Evolutionary conservation across 1,284 basidiomycete genomes (phyloP), one percentile per base, ranked within the genome.

Genomic region (Ustilago hordei): DNA sequence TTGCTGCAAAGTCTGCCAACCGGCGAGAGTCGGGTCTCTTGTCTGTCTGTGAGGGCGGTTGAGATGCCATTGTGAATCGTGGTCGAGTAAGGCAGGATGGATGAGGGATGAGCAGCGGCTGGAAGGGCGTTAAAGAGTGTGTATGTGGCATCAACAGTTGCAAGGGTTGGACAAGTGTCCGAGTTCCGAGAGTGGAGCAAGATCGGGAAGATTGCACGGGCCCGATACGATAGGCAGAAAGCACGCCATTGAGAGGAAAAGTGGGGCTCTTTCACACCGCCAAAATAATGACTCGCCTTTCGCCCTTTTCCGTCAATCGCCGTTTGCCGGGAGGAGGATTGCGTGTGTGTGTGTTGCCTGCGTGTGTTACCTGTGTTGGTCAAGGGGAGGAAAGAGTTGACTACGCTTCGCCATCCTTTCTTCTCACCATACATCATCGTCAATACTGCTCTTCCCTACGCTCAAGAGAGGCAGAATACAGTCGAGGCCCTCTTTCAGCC

Each of bases 1-100:
- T 83, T 55, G 77, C 61, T n/a, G 81, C 80, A 66, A 80, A 83
- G 36, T 82, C 83, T 55, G 71, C 70, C 12, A 78, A 36, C 6
- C 75, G 66, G 12, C 70, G 68, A 11, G 61, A 65, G 60, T 76
- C 74, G 6, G 74, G 64, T 19, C 74, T 48, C 38, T 60, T 67
- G 15, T 74, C 71, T 8, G 28, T 36, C 2, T 35, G 41, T 8
- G 45, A 34, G 4, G 17, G 52, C 31, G 13, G 65, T 41, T 39
- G 63, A 41, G 15, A 55, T 59, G 48, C 50, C 48, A 50, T 60
- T 17, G 39, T 45, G 23, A 12, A 32, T 39, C n/a, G n/a, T 15
- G 3, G 32, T 36, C 35, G 2, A 45, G 32, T 17, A 31, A 52
- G 19, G 57, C 15, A 28, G 19, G 35, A 32, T 43, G 31, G 11